Percentiles rank a stretch among this genome's conserved stretches.
Conservation (phyloP, 768 basidiomycete species). For the Lentinus brumalis region DNA sequence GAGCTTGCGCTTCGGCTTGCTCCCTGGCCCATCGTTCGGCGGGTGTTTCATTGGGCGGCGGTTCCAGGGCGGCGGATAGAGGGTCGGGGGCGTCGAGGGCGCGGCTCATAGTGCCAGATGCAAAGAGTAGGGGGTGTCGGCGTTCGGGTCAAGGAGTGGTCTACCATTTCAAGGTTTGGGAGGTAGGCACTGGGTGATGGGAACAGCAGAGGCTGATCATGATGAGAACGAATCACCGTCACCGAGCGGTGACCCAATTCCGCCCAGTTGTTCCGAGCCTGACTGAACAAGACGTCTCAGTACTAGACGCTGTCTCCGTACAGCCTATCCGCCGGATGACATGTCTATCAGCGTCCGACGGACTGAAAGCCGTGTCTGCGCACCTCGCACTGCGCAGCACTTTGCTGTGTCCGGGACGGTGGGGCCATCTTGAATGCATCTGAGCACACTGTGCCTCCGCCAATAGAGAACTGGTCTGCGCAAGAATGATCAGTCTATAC, state of each 20-base stretch:
- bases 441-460: no score
- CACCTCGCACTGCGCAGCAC: no score
- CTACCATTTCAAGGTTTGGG: not conserved
- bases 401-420: no score
- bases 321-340: not conserved
- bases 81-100: constrained; percentile 48
- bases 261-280: not conserved
- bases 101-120: constrained; percentile 12
- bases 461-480: no score
- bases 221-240: constrained; percentile 12
- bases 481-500: no score
- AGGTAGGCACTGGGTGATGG: constrained; percentile 14
- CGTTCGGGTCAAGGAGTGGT: not conserved
- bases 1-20: constrained; percentile 62
- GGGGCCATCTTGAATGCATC: no score
- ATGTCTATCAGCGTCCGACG: not conserved
- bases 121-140: not conserved
- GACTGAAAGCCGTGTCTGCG: not conserved
- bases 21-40: constrained; percentile 58
- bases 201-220: constrained; percentile 20
- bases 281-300: not conserved
- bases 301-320: not conserved
- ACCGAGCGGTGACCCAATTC: not conserved
- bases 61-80: constrained; percentile 57
- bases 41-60: constrained; percentile 63